Evolutionary conservation across 805 yeast genomes (phyloP), one percentile per base, ranked within the genome.

Genomic region (Nematodospora valgi): DNA sequence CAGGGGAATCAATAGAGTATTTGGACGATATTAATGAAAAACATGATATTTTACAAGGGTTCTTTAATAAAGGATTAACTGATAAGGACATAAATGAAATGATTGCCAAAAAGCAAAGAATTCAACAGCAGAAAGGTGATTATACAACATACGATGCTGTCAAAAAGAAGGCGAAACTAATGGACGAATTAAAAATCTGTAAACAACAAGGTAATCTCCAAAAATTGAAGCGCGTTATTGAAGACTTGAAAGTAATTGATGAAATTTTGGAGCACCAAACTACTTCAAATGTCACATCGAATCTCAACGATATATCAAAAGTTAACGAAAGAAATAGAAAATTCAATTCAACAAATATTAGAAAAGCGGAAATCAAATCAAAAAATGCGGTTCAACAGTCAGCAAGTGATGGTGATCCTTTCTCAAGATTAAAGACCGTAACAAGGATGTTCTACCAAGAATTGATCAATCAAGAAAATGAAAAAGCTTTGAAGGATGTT

Each of bases 251-350:
- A 58, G 43, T 68, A 31, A 59, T 80, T 44, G 77, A 76, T 27
- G 54, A 62, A 30, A 70, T 71, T 49, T 59, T 77, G 43, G 61
- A 62, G 45, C 62, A 59, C 35, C 59, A 72, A 39, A 35, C 65
- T 37, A 56, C 58, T 43, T 50, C 58, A 18, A 33, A 29, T 20
- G 23, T 12, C 43, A 55, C 39, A 55, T 59, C 42, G 11, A 61
- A 59, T 44, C 66, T 59, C 43, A 70, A 33, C 18, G 16, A 76
- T 38, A 70, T 87, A 64, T 76, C 83, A 27, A 78, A 76, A 46
- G 85, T 88, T 34, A 87, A 88, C 46, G 82, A 84, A 49, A 78
- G 96, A 51, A 93, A 93, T 59, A 76, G 95, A 56, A 83, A 78
- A 48, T 72, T 82, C 44, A 91, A 91, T 59, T 80, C 80, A 55